Evolutionary conservation across 192 early-diverging fungal species (phyloP), one percentile per base, ranked within the genome.

Genomic region (Physocladia obscura): DNA sequence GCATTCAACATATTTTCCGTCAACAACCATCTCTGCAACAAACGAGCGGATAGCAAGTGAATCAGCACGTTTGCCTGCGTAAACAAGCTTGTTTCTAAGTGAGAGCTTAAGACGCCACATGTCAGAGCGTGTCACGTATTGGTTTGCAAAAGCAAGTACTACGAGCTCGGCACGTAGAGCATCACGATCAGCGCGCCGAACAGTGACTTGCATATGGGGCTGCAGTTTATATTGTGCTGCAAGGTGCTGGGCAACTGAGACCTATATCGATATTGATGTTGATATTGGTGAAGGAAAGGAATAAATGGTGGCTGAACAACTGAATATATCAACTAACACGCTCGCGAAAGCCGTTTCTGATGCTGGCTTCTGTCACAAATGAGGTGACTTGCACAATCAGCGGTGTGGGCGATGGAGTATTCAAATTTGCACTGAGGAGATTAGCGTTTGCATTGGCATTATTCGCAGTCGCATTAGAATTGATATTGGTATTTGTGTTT

Each of bases 71-170:
- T 94, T 92, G 35, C 89, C 89, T 17, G 82, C 71, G 76, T 94
- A 93, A 6, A 96, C 87, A 38, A 88, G 87, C 0, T 83, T 84
- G 30, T 83, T 84, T 2, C 82, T 79, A 26, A 98, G 75, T 29
- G 79, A 78, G 32, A 84, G 85, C 70, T 91, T 88, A 34, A 97
- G 68, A 52, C 90, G 71, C 94, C 94, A 96, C 94, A 97, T 97
- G 76, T 97, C 94, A 76, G 87, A 88, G 65, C 94, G 82, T 8
- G 79, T 92, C 24, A 98, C 80, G 71, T 96, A 96, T 65, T 97
- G 95, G 68, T n/a, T n/a, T n/a, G n/a, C n/a, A 60, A 98, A 93
- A 3, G 84, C 74, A 22, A 98, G 76, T 67, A 96, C 96, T 17
- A 98, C 77, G 77, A 91, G 90, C 50, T 90, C 88, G 2, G 92